phyloP scores from a whole-genome alignment of 176 grass and related monocot species.

The Paspalum notatum region DNA sequence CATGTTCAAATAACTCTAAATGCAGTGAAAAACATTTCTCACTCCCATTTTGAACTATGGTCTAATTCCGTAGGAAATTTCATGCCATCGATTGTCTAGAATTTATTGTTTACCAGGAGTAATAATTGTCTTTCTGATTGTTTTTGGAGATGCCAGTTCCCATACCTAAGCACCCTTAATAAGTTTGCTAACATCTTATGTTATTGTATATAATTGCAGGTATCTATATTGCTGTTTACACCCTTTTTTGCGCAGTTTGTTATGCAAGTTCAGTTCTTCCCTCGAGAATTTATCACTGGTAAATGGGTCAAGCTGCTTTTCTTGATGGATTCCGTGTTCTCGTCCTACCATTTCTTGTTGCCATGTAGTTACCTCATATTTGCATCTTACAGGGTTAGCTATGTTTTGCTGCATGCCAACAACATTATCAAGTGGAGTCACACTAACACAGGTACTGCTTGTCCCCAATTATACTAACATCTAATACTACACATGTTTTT shows the following conservation, averaged over 20 bases:
- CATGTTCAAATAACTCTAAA: too few species aligned
- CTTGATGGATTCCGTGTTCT: conserved; percentile 11
- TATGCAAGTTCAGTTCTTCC: conserved; percentile 70
- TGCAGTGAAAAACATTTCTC: too few species aligned
- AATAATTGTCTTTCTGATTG: too few species aligned
- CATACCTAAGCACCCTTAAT: conserved; percentile 6
- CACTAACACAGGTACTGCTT: conserved; percentile 65
- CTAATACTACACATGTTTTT: background rate
- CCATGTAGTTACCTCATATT: conserved; percentile 31
- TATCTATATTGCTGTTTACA: conserved; percentile 79
- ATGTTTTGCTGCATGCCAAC: conserved; percentile 97
- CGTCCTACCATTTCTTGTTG: conserved; percentile 23
- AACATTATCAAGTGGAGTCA: conserved; percentile 89
- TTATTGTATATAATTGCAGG: conserved; percentile 50
- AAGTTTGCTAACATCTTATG: conserved; percentile 32
- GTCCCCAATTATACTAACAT: background rate
- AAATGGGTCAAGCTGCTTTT: too few species aligned
- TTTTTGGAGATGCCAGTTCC: background rate
- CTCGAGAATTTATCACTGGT: conserved; percentile 91
- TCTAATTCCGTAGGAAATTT: too few species aligned
- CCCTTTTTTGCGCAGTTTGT: conserved; percentile 72
- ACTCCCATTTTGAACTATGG: too few species aligned
- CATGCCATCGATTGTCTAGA: too few species aligned
- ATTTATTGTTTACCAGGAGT: too few species aligned
- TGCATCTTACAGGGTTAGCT: conserved; percentile 73